These are phyloP conservation scores for Venturia carpophila DNA, from an alignment of 2,329 filamentous ascomycete species.

Conservation along the genomic window DNA sequence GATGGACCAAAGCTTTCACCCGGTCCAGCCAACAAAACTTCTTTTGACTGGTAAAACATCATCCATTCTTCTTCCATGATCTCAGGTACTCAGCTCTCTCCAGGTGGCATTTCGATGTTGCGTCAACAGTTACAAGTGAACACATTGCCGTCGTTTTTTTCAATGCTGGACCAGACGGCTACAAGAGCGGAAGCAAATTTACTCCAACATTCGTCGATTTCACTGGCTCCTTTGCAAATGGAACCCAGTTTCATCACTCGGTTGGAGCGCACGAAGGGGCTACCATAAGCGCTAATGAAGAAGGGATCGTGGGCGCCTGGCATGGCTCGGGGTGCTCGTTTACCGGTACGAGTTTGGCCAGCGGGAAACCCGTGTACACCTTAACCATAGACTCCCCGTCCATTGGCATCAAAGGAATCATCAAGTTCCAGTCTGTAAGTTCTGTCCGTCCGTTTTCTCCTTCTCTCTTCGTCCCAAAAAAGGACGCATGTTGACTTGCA, in stretches of 20 bases:
- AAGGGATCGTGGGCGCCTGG: conserved; percentile 3
- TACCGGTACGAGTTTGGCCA: not conserved
- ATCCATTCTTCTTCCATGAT: not conserved
- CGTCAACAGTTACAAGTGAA: not conserved
- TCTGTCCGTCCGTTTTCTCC: no score
- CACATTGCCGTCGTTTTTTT: conserved; percentile 12
- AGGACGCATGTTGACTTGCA: no score
- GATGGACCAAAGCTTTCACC: conserved; percentile 10
- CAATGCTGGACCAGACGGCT: not conserved
- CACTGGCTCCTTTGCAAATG: conserved; percentile 3
- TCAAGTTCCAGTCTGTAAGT: conserved; percentile 11
- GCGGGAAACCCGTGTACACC: not conserved
- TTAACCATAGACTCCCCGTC: not conserved
- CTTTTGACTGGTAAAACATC: not conserved
- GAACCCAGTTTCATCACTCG: not conserved
- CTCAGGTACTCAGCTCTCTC: not conserved
- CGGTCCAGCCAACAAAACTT: not conserved
- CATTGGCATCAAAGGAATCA: conserved; percentile 9
- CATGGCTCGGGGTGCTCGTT: not conserved
- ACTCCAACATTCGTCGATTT: not conserved
- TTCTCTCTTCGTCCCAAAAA: not conserved
- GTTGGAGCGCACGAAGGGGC: not conserved
- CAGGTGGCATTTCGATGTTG: conserved; percentile 15
- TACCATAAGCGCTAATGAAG: not conserved
- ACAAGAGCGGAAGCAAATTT: not conserved